Conservation (phyloP, 2,329 filamentous ascomycete species). For the Fusarium secorum region DNA sequence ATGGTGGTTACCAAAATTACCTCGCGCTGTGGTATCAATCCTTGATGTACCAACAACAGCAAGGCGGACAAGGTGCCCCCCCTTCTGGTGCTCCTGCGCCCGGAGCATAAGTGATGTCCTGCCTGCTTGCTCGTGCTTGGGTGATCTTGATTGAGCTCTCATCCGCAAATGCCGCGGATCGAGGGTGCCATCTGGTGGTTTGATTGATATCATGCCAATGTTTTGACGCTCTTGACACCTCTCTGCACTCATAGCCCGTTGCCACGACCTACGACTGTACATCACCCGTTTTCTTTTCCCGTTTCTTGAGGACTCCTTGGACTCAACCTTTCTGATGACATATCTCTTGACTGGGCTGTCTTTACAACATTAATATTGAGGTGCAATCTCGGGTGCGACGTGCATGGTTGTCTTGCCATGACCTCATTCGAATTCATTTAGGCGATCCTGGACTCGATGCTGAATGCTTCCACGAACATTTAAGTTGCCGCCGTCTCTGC, state of each 20-base stretch:
- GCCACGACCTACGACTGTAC: slow-evolving; percentile 46
- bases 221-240: slow-evolving; percentile 34
- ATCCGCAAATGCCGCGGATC: slow-evolving; percentile 33
- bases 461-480: slow-evolving; percentile 26
- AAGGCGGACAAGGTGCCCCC: slow-evolving; percentile 49
- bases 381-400: slow-evolving; percentile 27
- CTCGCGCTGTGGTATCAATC: slow-evolving; percentile 83
- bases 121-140: slow-evolving; percentile 42
- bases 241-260: slow-evolving; percentile 40
- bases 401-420: slow-evolving; percentile 35
- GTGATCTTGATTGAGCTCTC: slow-evolving; percentile 47
- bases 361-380: slow-evolving; percentile 40
- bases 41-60: slow-evolving; percentile 55
- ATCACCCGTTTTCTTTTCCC: slow-evolving; percentile 35
- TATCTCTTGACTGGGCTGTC: slow-evolving; percentile 41
- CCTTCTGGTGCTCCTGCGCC: slow-evolving; percentile 48
- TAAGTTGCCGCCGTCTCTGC: slow-evolving; percentile 7
- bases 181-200: slow-evolving; percentile 43
- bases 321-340: slow-evolving; percentile 41
- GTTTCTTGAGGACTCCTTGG: slow-evolving; percentile 40
- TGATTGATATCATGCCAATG: slow-evolving; percentile 44
- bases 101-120: slow-evolving; percentile 49
- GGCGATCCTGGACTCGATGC: slow-evolving; percentile 30
- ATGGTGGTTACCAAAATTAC: slow-evolving; percentile 85
- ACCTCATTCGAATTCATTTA: slow-evolving; percentile 28